phyloP scores from a whole-genome alignment of 495 filamentous ascomycete species.

The Bacidia rubella region DNA sequence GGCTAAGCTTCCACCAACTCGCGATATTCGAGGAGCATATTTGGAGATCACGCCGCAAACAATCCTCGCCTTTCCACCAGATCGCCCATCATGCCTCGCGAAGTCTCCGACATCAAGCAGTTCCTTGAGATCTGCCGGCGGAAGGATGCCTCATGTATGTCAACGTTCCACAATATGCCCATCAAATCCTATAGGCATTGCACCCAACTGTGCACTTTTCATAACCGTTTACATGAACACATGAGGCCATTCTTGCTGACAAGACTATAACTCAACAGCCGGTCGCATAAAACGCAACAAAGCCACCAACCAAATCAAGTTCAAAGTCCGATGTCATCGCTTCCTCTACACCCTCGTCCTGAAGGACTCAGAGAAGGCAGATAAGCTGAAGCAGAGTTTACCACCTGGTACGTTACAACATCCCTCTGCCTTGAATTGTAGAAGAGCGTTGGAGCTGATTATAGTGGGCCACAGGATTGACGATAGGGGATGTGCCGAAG shows the following conservation, averaged over 20 bases:
- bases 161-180: slow-evolving; percentile 6
- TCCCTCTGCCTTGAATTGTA: not conserved
- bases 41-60: not conserved
- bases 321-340: slow-evolving; percentile 97
- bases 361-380: slow-evolving; percentile 96
- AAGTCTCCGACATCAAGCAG: slow-evolving; percentile 99
- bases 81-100: slow-evolving; percentile 69
- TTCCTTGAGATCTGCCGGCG: slow-evolving; percentile 99
- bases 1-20: slow-evolving; percentile 4
- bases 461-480: slow-evolving; percentile 40
- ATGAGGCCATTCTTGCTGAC: too few species aligned
- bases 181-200: too few species aligned
- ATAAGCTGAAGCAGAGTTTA: slow-evolving; percentile 98
- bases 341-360: slow-evolving; percentile 95
- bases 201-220: too few species aligned
- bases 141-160: slow-evolving; percentile 90
- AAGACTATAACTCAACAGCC: slow-evolving; percentile 35
- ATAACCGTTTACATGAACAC: too few species aligned
- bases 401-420: slow-evolving; percentile 64
- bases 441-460: slow-evolving; percentile 20
- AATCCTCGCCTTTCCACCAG: slow-evolving; percentile 7
- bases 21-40: slow-evolving; percentile 12
- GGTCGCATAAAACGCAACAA: slow-evolving; percentile 96
- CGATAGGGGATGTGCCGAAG: slow-evolving; percentile 65
- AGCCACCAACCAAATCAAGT: slow-evolving; percentile 82